Percentiles rank a stretch among this genome's conserved stretches.
Conservation (phyloP, 2,329 filamentous ascomycete species). For the Alternaria triticina region DNA sequence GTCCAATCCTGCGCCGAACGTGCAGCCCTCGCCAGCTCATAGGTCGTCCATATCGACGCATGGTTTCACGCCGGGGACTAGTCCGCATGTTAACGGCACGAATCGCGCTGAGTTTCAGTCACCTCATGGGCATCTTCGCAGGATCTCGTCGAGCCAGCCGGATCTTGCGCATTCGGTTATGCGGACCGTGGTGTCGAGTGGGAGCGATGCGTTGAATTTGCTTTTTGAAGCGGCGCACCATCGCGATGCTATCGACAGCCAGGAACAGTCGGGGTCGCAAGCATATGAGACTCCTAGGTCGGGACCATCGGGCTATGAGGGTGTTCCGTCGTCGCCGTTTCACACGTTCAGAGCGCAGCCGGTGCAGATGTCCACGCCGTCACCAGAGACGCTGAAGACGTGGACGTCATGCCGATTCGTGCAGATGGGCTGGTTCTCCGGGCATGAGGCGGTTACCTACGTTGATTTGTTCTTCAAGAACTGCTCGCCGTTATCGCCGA, state of each 20-base stretch:
- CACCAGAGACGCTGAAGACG: constrained; percentile 50
- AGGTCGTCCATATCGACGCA: constrained; percentile 34
- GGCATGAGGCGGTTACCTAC: constrained; percentile 61
- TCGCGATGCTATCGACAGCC: constrained; percentile 44
- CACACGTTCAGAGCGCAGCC: constrained; percentile 43
- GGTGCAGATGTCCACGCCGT: constrained; percentile 48
- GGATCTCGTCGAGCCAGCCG: constrained; percentile 43
- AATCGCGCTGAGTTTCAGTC: constrained; percentile 40
- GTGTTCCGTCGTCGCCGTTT: constrained; percentile 35
- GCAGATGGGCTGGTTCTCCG: constrained; percentile 63
- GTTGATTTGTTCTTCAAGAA: constrained; percentile 62
- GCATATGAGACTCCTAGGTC: constrained; percentile 47
- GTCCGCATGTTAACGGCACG: constrained; percentile 31
- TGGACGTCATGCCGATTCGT: constrained; percentile 62
- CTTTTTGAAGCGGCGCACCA: constrained; percentile 59
- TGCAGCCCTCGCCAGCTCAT: constrained; percentile 27
- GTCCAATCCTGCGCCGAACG: constrained; percentile 8
- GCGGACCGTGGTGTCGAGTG: constrained; percentile 59
- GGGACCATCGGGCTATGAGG: constrained; percentile 34
- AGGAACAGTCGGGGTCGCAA: constrained; percentile 44
- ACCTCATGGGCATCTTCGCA: constrained; percentile 35
- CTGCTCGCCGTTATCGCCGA: constrained; percentile 58
- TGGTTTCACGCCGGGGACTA: constrained; percentile 31
- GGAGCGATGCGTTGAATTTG: constrained; percentile 61
- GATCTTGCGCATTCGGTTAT: constrained; percentile 52